phyloP scores from a whole-genome alignment of 306 rosid species.

The Pyrus pyrifolia region DNA sequence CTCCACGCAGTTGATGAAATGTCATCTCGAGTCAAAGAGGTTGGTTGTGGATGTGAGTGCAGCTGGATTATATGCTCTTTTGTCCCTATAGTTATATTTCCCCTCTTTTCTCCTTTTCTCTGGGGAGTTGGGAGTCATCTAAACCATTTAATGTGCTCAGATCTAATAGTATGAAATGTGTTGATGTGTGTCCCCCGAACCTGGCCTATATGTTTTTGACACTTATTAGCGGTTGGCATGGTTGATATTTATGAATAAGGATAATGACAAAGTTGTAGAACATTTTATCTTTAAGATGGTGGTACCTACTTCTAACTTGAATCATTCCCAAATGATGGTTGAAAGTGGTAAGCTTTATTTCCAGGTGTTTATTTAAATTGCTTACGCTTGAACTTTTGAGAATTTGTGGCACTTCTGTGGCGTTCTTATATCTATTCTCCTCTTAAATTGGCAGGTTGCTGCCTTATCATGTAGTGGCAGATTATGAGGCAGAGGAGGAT shows the following conservation, averaged over 20 bases:
- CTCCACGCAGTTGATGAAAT: not conserved
- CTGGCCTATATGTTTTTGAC: too few relatives aligned
- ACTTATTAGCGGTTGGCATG: not conserved
- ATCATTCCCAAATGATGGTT: not conserved
- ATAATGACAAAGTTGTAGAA: not conserved
- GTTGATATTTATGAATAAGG: not conserved
- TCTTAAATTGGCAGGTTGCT: slow-evolving; percentile 48
- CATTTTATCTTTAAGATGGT: not conserved
- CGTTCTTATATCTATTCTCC: not conserved
- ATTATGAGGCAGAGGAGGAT: slow-evolving; percentile 98
- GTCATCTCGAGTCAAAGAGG: not conserved
- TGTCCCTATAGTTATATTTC: not conserved
- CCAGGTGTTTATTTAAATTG: not conserved
- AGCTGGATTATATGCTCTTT: not conserved
- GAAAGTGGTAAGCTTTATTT: not conserved
- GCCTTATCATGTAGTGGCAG: slow-evolving; percentile 97
- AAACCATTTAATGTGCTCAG: too few relatives aligned
- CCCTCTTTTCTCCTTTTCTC: too few relatives aligned
- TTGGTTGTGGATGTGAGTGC: not conserved
- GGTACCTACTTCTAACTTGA: not conserved
- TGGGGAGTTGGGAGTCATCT: too few relatives aligned
- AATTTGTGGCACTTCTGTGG: not conserved
- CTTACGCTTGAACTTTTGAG: not conserved
- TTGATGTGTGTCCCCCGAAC: too few relatives aligned
- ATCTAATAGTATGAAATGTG: too few relatives aligned